These are phyloP conservation scores for Sugiyamaella lignohabitans DNA, from an alignment of 805 yeast genomes.

Conservation along the genomic window DNA sequence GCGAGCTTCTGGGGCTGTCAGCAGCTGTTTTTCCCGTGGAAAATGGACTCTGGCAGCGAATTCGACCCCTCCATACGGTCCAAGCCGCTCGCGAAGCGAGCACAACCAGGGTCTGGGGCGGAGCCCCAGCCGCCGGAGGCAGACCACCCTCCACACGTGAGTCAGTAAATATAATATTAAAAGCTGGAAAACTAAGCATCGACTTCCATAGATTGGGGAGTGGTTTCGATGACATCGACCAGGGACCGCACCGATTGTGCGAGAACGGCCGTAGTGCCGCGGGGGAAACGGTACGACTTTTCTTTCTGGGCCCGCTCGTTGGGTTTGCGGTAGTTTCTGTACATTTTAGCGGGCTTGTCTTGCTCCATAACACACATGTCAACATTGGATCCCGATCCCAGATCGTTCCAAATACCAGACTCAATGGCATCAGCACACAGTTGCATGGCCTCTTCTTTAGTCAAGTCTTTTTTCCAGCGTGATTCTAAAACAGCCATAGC, in stretches of 20 bases:
- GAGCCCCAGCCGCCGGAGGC: no score
- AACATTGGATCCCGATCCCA: slow-evolving; percentile 97
- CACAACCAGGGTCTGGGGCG: no score
- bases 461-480: slow-evolving; percentile 71
- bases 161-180: no score
- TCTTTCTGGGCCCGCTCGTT: slow-evolving; percentile 80
- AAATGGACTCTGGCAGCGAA: no score
- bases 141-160: no score
- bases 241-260: slow-evolving; percentile 58
- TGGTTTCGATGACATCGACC: slow-evolving; percentile 57
- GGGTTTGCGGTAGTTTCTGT: slow-evolving; percentile 86
- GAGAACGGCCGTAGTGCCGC: slow-evolving; percentile 91
- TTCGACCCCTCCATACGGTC: no score
- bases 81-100: no score
- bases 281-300: slow-evolving; percentile 72
- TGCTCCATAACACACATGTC: slow-evolving; percentile 95
- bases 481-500: slow-evolving; percentile 97
- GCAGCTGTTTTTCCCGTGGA: no score
- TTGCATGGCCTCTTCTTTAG: slow-evolving; percentile 84
- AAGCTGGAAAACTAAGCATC: slow-evolving; percentile 28
- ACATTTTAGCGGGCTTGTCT: slow-evolving; percentile 66
- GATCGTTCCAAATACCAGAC: slow-evolving; percentile 98
- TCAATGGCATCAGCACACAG: slow-evolving; percentile 89
- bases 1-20: no score
- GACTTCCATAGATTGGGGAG: slow-evolving; percentile 42